phyloP scores from a whole-genome alignment of 2,329 filamentous ascomycete species.

The Onygenales sp. region DNA sequence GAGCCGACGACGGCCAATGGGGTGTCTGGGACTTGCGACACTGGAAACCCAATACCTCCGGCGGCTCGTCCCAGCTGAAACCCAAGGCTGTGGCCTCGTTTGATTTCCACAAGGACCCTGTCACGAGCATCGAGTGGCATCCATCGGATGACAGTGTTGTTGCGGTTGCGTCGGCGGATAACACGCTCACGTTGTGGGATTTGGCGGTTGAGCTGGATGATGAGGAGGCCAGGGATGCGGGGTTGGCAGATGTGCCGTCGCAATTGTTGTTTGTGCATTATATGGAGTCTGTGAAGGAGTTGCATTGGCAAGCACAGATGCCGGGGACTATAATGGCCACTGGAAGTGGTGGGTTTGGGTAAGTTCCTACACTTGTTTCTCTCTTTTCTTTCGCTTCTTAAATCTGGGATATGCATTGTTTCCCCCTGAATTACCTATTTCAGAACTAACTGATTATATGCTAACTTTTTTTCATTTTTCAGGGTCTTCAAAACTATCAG shows the following conservation, averaged over 20 bases:
- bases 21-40: conserved; percentile 92
- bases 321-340: conserved; percentile 82
- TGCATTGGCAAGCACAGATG: conserved; percentile 97
- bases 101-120: conserved; percentile 90
- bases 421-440: conserved; percentile 8
- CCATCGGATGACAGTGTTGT: conserved; percentile 94
- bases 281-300: conserved; percentile 86
- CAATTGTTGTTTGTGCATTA: conserved; percentile 96
- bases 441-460: conserved; percentile 5
- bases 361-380: conserved; percentile 19
- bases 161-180: conserved; percentile 82
- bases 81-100: conserved; percentile 86
- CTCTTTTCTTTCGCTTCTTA: not conserved
- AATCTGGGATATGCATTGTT: too few species aligned
- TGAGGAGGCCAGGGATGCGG: conserved; percentile 85
- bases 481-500: conserved; percentile 78
- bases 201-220: conserved; percentile 92
- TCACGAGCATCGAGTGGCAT: conserved; percentile 95
- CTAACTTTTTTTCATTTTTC: conserved; percentile 5
- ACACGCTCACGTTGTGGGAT: conserved; percentile 94
- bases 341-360: conserved; percentile 72
- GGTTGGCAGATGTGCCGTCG: conserved; percentile 80
- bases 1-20: conserved; percentile 89
- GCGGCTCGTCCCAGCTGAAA: conserved; percentile 40
- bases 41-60: conserved; percentile 64